A percentile compares a stretch with the other conserved stretches of the same genome.
Conservation (phyloP, 1,139 yeast species). For the Blastobotrys proliferans region DNA sequence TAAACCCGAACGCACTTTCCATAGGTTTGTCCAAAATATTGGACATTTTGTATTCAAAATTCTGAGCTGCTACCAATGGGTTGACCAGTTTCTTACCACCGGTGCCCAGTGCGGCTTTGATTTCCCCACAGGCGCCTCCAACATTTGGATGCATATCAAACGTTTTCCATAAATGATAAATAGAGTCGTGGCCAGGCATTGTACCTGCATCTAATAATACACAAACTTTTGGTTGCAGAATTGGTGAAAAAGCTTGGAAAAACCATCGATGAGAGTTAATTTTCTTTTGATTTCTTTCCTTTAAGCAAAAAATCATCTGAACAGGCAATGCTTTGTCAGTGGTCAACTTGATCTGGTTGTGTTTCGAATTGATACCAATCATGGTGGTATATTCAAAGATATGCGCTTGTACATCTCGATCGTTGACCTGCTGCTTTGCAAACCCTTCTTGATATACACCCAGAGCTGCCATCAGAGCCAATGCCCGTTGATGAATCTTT, state of each 20-base stretch:
- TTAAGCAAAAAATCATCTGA: conserved; percentile 71
- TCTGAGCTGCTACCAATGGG: conserved; percentile 80
- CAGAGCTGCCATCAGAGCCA: conserved; percentile 61
- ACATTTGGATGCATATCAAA: conserved; percentile 63
- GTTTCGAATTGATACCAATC: conserved; percentile 65
- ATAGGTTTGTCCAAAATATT: conserved; percentile 79
- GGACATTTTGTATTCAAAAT: conserved; percentile 79
- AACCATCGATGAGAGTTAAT: conserved; percentile 86
- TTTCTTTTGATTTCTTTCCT: conserved; percentile 69
- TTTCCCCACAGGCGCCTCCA: conserved; percentile 91
- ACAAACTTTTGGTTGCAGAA: conserved; percentile 65
- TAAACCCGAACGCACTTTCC: conserved; percentile 79
- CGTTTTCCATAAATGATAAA: conserved; percentile 70
- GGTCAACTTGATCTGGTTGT: conserved; percentile 50
- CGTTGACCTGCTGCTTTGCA: conserved; percentile 73
- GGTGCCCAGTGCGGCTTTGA: conserved; percentile 63
- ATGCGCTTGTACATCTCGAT: conserved; percentile 64
- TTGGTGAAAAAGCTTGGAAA: conserved; percentile 72
- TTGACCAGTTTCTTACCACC: conserved; percentile 52
- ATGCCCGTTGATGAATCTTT: conserved; percentile 61
- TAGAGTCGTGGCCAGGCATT: conserved; percentile 66
- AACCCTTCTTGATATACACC: conserved; percentile 81
- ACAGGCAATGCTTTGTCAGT: conserved; percentile 62
- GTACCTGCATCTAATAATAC: conserved; percentile 79
- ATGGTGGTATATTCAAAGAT: conserved; percentile 77